Evolutionary conservation across 768 basidiomycete species (phyloP), one percentile per base, ranked within the genome.

Genomic region (Clavulina sp.): DNA sequence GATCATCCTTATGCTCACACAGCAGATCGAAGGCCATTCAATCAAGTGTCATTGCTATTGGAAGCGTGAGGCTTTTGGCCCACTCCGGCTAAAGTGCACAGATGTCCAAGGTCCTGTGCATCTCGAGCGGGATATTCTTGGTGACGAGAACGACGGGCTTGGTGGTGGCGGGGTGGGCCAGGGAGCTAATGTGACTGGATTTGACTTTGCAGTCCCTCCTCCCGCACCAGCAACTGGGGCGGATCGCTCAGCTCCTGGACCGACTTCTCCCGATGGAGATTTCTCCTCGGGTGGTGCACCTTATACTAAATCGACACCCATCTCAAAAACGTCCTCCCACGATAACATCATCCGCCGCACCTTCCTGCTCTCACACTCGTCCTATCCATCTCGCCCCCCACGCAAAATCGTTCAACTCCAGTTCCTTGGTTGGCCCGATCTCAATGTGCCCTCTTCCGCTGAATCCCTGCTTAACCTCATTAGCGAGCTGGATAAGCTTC

Each of bases 1-100:
- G 56, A 86, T 95, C 48, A 88, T 97, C 57, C 84, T 95, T 55
- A 97, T 96, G 93, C 77, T 97, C 52, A 96, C 93, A 3, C 80
- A 82, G 53, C 86, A 93, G 61, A 72, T 84, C 52, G 93, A 97
- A 63, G 85, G 84, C 48, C 74, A 85, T 19, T 76, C 78, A 62
- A 71, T 89, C 59, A 96, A 97, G 64, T 95, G 93, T 62, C 86
- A 88, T 28, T 69, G 78, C 28, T 97, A 97, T 63, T 97, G 91
- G 89, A 57, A 59, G 33, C 60, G 63, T 16, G 69, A 70, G 16
- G 62, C 65, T 31, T 91, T 81, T 60, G 91, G 89, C 1, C 73
- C 80, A 2, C 65, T 92, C 51, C 74, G 70, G 4, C 70, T 95
- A 26, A 70, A 74, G 52, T 63, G 73, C 13, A 57, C 77, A 9